A percentile compares a stretch with the other conserved stretches of the same genome.
phyloP scores from a whole-genome alignment of 2,329 filamentous ascomycete genomes.

The Nothopassalora personata region DNA sequence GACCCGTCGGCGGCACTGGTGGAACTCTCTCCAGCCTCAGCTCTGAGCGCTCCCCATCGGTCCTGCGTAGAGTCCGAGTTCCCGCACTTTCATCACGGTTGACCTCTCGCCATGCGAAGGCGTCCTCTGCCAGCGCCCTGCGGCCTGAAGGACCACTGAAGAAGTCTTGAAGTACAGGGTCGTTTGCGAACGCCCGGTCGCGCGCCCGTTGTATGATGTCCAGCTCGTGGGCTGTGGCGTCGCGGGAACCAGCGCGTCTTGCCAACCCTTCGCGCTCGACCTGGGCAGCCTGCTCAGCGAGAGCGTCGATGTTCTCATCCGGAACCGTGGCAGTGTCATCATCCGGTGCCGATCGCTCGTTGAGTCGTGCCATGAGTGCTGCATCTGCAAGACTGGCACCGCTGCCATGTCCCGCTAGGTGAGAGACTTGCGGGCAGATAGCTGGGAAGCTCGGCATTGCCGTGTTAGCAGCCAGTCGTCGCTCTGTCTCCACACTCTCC shows the following conservation, averaged over 20 bases:
- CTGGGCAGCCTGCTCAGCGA: background rate
- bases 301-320: background rate
- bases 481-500: background rate
- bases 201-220: background rate
- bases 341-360: background rate
- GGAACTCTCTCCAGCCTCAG: background rate
- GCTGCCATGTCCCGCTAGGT: background rate
- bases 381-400: background rate
- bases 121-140: background rate
- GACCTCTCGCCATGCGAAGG: background rate
- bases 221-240: background rate
- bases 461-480: background rate
- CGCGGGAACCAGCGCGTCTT: background rate
- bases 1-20: background rate
- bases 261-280: background rate
- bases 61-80: background rate
- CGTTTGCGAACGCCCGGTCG: background rate
- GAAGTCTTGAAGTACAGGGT: background rate
- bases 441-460: background rate
- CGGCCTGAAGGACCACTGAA: background rate
- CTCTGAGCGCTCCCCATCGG: background rate
- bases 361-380: background rate
- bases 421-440: background rate
- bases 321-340: background rate
- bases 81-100: background rate